Conservation (phyloP, 2,329 filamentous ascomycete species). For the Colletotrichum endophyticum region DNA sequence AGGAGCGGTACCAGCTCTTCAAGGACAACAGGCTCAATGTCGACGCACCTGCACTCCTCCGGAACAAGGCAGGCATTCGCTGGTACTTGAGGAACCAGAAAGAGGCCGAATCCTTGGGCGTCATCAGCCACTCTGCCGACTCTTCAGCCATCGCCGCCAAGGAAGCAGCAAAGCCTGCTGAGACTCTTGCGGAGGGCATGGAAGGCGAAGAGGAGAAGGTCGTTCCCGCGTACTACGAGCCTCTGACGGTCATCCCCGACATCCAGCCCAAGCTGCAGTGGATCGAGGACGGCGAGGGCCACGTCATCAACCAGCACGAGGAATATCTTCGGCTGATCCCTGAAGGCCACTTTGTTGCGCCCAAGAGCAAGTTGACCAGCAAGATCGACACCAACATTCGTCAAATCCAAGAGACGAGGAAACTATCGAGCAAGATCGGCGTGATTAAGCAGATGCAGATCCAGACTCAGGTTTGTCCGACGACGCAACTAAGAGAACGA, state of each 20-base stretch:
- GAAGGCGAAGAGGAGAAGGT: constrained; percentile 84
- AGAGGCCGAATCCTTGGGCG: constrained; percentile 61
- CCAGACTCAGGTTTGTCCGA: constrained; percentile 78
- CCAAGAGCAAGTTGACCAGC: constrained; percentile 73
- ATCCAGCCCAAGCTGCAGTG: constrained; percentile 80
- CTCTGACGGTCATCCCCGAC: constrained; percentile 84
- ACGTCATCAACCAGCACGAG: constrained; percentile 86
- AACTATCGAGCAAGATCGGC: constrained; percentile 93
- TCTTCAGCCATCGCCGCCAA: constrained; percentile 54
- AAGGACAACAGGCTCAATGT: constrained; percentile 82
- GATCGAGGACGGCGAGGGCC: constrained; percentile 87
- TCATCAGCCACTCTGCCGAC: constrained; percentile 42
- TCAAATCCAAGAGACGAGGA: constrained; percentile 96
- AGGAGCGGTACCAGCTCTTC: constrained; percentile 86
- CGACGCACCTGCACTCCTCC: constrained; percentile 85
- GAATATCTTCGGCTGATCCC: constrained; percentile 83
- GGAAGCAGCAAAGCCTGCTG: constrained; percentile 56
- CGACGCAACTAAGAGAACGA: not conserved
- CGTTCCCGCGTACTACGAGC: constrained; percentile 94
- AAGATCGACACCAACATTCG: constrained; percentile 90
- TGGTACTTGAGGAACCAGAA: constrained; percentile 83
- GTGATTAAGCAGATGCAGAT: constrained; percentile 99
- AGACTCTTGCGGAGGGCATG: constrained; percentile 93
- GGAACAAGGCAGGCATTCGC: constrained; percentile 88
- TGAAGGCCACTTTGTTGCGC: constrained; percentile 75